These are phyloP conservation scores for Thozetella sp. DNA, from an alignment of 495 filamentous ascomycete genomes.

Conservation along the genomic window DNA sequence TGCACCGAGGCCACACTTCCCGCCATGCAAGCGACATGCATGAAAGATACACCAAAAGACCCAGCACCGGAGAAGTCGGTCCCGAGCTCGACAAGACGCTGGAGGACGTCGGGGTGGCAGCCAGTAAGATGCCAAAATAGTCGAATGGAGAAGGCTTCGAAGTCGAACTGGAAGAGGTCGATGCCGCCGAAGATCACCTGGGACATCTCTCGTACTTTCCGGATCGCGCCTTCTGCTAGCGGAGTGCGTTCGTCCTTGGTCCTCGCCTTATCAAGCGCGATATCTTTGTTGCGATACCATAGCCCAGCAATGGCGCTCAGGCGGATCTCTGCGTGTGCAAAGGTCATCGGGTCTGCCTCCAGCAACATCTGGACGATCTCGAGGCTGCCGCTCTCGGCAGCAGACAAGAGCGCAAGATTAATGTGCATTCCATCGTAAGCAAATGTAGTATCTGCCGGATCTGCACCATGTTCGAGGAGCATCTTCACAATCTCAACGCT, in stretches of 20 bases:
- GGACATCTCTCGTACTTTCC: slow-evolving; percentile 4
- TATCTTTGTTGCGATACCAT: not conserved
- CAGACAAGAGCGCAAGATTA: slow-evolving; percentile 8
- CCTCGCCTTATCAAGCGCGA: not conserved
- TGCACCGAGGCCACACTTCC: slow-evolving; percentile 3
- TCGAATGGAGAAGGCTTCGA: not conserved
- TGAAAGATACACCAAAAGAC: not conserved
- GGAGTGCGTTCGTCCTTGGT: not conserved
- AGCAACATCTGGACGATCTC: slow-evolving; percentile 5
- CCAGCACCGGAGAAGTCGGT: slow-evolving; percentile 7
- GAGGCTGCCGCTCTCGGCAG: slow-evolving; percentile 4
- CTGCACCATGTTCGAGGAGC: slow-evolving; percentile 6
- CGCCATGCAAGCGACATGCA: slow-evolving; percentile 2
- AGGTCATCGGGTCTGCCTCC: not conserved
- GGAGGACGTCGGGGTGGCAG: slow-evolving; percentile 4
- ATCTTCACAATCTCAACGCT: not conserved
- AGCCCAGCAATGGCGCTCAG: slow-evolving; percentile 3
- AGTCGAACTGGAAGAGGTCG: slow-evolving; percentile 1
- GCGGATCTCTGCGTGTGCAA: slow-evolving; percentile 5
- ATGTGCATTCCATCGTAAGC: not conserved
- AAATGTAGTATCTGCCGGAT: not conserved
- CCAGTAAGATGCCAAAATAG: slow-evolving; percentile 5
- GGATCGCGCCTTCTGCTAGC: not conserved
- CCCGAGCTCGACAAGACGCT: not conserved
- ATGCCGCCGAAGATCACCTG: slow-evolving; percentile 3